These are phyloP conservation scores for Trypanosoma mega DNA, from an alignment of 208 protist genomes.

Conservation along the genomic window DNA sequence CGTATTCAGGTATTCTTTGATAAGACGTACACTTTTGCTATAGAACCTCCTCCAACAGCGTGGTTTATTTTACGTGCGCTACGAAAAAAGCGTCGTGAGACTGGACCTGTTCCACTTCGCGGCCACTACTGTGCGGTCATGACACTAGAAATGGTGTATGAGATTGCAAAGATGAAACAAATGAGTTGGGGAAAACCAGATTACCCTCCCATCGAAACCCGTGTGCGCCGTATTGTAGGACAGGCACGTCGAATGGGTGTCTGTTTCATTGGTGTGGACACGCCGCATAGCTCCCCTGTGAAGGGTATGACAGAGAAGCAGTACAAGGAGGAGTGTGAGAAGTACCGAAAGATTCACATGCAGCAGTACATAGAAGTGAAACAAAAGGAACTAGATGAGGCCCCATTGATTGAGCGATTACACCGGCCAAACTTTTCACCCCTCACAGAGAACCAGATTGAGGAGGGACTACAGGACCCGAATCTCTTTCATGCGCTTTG, in stretches of 20 bases:
- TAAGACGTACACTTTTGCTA: slow-evolving; percentile 85
- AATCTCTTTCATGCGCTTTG: slow-evolving; percentile 82
- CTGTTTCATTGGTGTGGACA: slow-evolving; percentile 88
- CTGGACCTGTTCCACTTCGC: slow-evolving; percentile 50
- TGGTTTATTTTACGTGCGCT: slow-evolving; percentile 82
- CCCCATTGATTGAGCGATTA: slow-evolving; percentile 82
- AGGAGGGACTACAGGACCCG: slow-evolving; percentile 75
- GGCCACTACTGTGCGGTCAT: slow-evolving; percentile 76
- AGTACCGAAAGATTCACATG: slow-evolving; percentile 77
- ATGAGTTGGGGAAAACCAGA: slow-evolving; percentile 71
- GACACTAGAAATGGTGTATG: slow-evolving; percentile 91
- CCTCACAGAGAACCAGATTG: slow-evolving; percentile 61
- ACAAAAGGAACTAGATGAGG: slow-evolving; percentile 59
- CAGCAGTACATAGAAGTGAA: slow-evolving; percentile 67
- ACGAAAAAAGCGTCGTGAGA: slow-evolving; percentile 83
- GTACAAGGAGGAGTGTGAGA: slow-evolving; percentile 65
- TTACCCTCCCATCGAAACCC: slow-evolving; percentile 83
- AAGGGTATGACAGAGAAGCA: slow-evolving; percentile 77
- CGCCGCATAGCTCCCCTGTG: slow-evolving; percentile 57
- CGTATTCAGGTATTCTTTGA: slow-evolving; percentile 92
- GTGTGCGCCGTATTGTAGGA: slow-evolving; percentile 77
- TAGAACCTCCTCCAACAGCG: slow-evolving; percentile 85
- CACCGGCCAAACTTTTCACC: slow-evolving; percentile 65
- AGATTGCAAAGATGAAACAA: slow-evolving; percentile 91
- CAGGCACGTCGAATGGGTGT: slow-evolving; percentile 88